Percentiles rank a stretch among this genome's conserved stretches.
These are phyloP conservation scores for Penicillium fuscoglaucum DNA, from an alignment of 2,329 filamentous ascomycete species.

Conservation along the genomic window DNA sequence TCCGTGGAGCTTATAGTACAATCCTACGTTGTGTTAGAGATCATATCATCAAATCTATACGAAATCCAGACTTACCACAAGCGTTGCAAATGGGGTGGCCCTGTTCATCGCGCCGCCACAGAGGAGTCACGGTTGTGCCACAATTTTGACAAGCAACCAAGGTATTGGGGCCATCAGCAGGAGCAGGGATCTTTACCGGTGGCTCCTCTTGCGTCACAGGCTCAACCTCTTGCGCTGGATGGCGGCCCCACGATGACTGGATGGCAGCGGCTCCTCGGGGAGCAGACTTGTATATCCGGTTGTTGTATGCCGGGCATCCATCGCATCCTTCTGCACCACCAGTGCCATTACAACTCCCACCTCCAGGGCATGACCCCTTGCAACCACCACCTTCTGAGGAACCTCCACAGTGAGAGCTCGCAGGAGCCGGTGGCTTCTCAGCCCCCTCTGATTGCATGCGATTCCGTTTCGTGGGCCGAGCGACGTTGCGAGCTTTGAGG, in stretches of 20 bases:
- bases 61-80: conserved; percentile 70
- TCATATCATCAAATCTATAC: neutral
- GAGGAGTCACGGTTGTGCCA: conserved; percentile 89
- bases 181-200: conserved; percentile 21
- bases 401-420: conserved; percentile 35
- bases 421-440: conserved; percentile 27
- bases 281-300: conserved; percentile 84
- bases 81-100: conserved; percentile 98
- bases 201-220: conserved; percentile 28
- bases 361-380: conserved; percentile 89
- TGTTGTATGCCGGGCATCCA: conserved; percentile 96
- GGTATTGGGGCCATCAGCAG: conserved; percentile 45
- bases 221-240: conserved; percentile 32
- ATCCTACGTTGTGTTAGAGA: conserved; percentile 54
- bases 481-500: conserved; percentile 86
- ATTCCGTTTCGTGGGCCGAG: conserved; percentile 86
- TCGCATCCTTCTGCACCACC: conserved; percentile 93
- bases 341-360: conserved; percentile 92
- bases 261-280: conserved; percentile 45
- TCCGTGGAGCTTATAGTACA: conserved; percentile 96
- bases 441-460: conserved; percentile 47
- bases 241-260: conserved; percentile 34
- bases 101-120: conserved; percentile 91
- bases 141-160: conserved; percentile 97
- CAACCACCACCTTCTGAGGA: conserved; percentile 39